Percentiles rank a stretch among this genome's conserved stretches.
Conservation (phyloP, 2,329 filamentous ascomycete genomes). For the Tolypocladium album region DNA sequence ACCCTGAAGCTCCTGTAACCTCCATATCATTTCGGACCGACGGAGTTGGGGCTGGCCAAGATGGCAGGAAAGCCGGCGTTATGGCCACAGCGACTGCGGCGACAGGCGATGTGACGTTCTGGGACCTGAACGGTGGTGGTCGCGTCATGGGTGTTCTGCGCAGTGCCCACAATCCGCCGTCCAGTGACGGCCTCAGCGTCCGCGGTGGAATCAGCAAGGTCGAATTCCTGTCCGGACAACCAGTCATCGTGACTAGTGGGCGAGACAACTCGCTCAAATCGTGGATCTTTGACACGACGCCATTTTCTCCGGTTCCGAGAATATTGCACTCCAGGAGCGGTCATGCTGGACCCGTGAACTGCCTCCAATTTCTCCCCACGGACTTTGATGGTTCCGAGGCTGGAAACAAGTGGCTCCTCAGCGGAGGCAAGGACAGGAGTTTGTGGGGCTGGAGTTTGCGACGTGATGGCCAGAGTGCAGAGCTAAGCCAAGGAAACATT, state of each 20-base stretch:
- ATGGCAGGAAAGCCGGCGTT: slow-evolving; percentile 75
- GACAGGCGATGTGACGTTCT: slow-evolving; percentile 85
- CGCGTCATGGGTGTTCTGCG: slow-evolving; percentile 78
- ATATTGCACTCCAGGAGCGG: slow-evolving; percentile 79
- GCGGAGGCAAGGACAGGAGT: slow-evolving; percentile 79
- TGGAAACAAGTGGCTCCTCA: slow-evolving; percentile 88
- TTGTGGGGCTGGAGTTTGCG: slow-evolving; percentile 95
- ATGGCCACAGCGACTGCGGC: slow-evolving; percentile 80
- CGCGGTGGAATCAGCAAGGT: slow-evolving; percentile 75
- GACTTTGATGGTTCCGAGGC: slow-evolving; percentile 83
- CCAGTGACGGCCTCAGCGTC: slow-evolving; percentile 39
- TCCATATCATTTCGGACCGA: slow-evolving; percentile 88
- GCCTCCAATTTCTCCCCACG: slow-evolving; percentile 73
- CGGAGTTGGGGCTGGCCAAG: slow-evolving; percentile 74
- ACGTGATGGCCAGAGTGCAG: slow-evolving; percentile 84
- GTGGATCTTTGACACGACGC: slow-evolving; percentile 91
- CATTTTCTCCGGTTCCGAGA: slow-evolving; percentile 77
- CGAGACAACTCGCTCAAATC: slow-evolving; percentile 89
- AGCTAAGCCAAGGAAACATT: slow-evolving; percentile 83
- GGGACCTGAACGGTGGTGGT: slow-evolving; percentile 87
- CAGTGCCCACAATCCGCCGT: slow-evolving; percentile 75
- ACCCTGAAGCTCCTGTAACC: slow-evolving; percentile 55
- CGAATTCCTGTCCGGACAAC: slow-evolving; percentile 82
- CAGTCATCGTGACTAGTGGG: slow-evolving; percentile 81
- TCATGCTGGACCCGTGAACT: slow-evolving; percentile 77